phyloP scores from a whole-genome alignment of 768 basidiomycete genomes.

The Boletales sp. region DNA sequence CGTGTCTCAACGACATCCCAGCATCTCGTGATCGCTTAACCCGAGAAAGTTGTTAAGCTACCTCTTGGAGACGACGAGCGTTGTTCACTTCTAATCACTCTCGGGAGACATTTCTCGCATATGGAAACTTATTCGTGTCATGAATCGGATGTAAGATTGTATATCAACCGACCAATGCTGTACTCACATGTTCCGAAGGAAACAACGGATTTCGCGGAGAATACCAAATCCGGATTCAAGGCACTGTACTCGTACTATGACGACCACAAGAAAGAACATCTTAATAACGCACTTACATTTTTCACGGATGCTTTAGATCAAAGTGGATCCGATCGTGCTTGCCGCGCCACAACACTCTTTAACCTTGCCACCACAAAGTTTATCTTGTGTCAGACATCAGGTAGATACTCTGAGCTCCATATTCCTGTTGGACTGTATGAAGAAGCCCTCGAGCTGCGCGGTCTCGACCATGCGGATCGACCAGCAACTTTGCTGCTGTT shows the following conservation, averaged over 20 bases:
- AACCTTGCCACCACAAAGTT: constrained; percentile 12
- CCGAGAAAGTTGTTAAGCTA: too few species aligned
- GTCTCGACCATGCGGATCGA: constrained; percentile 1
- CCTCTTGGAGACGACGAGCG: too few species aligned
- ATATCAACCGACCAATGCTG: too few species aligned
- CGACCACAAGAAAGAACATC: neutral
- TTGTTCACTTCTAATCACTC: too few species aligned
- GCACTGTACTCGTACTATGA: neutral
- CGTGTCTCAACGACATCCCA: too few species aligned
- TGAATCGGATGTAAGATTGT: too few species aligned
- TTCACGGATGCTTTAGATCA: constrained; percentile 1
- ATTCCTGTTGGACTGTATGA: neutral
- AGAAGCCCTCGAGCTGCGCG: constrained; percentile 5
- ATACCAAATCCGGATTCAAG: constrained; percentile 1
- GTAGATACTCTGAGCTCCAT: neutral
- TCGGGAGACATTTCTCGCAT: too few species aligned
- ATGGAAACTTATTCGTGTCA: too few species aligned
- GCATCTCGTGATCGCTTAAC: too few species aligned
- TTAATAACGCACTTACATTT: neutral
- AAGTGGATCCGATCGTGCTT: constrained; percentile 4
- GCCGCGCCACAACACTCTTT: constrained; percentile 6
- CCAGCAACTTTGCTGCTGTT: constrained; percentile 4
- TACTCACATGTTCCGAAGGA: neutral
- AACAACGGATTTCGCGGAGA: neutral
- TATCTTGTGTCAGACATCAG: neutral